Evolutionary conservation across 495 filamentous ascomycete genomes (phyloP).

Genomic region (Echria macrotheca): DNA sequence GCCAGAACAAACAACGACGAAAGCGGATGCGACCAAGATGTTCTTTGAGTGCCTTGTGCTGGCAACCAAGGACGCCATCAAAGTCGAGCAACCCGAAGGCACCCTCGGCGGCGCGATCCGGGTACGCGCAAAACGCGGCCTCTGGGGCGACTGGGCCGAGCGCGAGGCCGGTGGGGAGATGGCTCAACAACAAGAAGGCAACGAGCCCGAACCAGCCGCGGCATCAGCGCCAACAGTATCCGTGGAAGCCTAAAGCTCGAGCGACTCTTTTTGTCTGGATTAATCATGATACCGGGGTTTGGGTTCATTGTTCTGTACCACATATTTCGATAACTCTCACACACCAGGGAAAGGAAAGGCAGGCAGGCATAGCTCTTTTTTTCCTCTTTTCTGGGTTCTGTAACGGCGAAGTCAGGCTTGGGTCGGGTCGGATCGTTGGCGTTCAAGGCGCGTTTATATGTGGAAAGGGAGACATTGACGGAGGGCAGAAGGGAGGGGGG

Average conservation of each 20-base stretch:
- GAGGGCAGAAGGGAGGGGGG: too few species aligned
- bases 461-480: too few species aligned
- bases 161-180: conserved; percentile 61
- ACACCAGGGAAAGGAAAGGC: neutral
- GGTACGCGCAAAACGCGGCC: conserved; percentile 78
- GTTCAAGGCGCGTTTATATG: neutral
- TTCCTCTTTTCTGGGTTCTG: too few species aligned
- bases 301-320: neutral
- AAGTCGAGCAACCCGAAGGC: conserved; percentile 82
- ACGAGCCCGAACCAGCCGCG: conserved; percentile 26
- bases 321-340: too few species aligned
- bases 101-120: conserved; percentile 69
- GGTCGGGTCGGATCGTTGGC: neutral
- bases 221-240: conserved; percentile 24
- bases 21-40: conserved; percentile 95
- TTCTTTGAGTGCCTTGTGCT: conserved; percentile 95
- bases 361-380: neutral
- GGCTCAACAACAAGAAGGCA: conserved; percentile 30
- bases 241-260: conserved; percentile 19
- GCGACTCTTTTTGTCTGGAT: neutral
- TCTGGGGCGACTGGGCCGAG: conserved; percentile 97
- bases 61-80: conserved; percentile 95
- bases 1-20: conserved; percentile 69
- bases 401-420: too few species aligned
- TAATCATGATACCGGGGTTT: too few species aligned